A percentile compares a stretch with the other conserved stretches of the same genome.
Conservation (phyloP, 169 alveolate species). For the Cryptosporidium xiaoi region DNA sequence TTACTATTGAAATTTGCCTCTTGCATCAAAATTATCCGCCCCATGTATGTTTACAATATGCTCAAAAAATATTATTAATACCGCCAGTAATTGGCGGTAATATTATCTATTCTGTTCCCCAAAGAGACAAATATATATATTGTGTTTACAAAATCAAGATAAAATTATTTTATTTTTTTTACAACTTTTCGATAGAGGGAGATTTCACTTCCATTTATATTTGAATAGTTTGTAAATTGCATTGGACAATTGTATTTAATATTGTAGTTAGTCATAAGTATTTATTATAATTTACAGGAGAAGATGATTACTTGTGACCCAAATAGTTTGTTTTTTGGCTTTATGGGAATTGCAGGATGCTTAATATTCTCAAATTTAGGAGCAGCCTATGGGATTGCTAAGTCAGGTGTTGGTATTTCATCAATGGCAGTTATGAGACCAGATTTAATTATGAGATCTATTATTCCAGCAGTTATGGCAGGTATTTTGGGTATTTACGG, state of each 20-base stretch:
- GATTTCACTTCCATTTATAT: background rate
- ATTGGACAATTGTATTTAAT: conserved; percentile 2
- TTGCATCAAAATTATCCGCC: background rate
- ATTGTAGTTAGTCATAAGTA: background rate
- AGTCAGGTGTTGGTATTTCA: conserved; percentile 98
- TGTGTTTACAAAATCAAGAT: background rate
- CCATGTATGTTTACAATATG: background rate
- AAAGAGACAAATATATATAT: conserved; percentile 60
- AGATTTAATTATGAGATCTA: conserved; percentile 98
- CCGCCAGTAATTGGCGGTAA: conserved; percentile 56
- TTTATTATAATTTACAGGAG: conserved; percentile 3
- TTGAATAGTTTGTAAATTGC: background rate
- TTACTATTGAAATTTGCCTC: too few relatives aligned
- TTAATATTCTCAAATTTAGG: conserved; percentile 92
- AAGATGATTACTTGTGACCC: conserved; percentile 87
- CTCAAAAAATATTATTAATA: background rate
- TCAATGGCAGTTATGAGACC: conserved; percentile 99
- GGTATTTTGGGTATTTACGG: conserved; percentile 99
- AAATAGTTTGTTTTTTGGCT: conserved; percentile 95
- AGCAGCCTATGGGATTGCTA: conserved; percentile 98
- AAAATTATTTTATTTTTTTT: background rate
- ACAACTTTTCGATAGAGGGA: too few relatives aligned
- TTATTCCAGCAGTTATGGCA: conserved; percentile 99
- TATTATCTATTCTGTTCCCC: conserved; percentile 60
- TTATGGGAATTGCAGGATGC: conserved; percentile 95